Percentiles rank a stretch among this genome's conserved stretches.
phyloP scores from a whole-genome alignment of 2,329 filamentous ascomycete genomes.

The Alternaria postmessia region DNA sequence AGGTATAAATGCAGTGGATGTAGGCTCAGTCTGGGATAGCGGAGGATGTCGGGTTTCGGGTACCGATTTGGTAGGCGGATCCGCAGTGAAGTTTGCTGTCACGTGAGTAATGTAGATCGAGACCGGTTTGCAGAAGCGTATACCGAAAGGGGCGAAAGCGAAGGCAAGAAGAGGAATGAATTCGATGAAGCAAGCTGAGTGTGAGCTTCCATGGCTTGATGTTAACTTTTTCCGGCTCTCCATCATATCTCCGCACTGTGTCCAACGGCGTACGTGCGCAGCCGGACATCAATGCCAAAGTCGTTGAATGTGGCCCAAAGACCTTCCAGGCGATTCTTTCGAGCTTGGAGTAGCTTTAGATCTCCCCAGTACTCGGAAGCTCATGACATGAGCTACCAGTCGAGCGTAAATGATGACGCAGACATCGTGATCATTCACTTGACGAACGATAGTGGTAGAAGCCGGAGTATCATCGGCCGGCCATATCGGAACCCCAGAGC shows the following conservation, averaged over 20 bases:
- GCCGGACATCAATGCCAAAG: background rate
- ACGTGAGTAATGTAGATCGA: slow-evolving; percentile 4
- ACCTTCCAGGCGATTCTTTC: rapidly evolving
- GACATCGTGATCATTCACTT: background rate
- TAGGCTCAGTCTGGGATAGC: too few species aligned
- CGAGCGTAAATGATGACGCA: background rate
- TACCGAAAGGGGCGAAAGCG: background rate
- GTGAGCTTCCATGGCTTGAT: background rate
- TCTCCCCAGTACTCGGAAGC: background rate
- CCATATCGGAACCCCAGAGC: background rate
- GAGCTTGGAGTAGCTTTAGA: background rate
- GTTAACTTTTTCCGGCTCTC: slow-evolving; percentile 16
- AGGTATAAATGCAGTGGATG: too few species aligned
- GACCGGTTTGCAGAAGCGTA: background rate
- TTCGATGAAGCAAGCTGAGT: background rate
- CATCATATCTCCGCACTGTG: slow-evolving; percentile 14
- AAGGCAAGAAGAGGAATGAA: background rate
- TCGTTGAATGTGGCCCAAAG: background rate
- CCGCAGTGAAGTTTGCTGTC: slow-evolving; percentile 4
- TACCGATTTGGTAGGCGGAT: background rate
- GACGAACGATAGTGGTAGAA: background rate
- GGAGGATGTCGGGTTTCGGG: background rate
- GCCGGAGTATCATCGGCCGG: too few species aligned
- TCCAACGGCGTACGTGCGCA: background rate
- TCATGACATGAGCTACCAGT: background rate